phyloP scores from a whole-genome alignment of 164 flowering plant genomes.

The Umbellularia californica region DNA sequence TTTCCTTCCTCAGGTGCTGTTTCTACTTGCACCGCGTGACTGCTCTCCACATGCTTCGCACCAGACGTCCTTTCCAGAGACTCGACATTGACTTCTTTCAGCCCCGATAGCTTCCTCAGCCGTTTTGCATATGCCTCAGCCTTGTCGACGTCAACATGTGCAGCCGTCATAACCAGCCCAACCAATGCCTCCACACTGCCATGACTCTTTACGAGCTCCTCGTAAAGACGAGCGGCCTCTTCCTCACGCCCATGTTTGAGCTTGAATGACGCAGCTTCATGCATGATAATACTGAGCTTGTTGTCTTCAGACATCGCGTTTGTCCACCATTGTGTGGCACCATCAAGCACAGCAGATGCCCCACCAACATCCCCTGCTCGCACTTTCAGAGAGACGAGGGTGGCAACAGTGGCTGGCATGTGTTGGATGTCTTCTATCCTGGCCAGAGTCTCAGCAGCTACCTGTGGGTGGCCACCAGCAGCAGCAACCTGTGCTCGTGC shows the following conservation, averaged over 20 bases:
- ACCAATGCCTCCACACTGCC: conserved; percentile 68
- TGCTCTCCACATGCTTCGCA: conserved; percentile 53
- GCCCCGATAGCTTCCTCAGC: conserved; percentile 66
- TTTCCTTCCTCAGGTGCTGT: conserved; percentile 43
- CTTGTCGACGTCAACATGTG: conserved; percentile 65
- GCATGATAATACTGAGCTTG: conserved; percentile 58
- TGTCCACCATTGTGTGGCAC: conserved; percentile 79
- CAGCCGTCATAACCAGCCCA: conserved; percentile 77
- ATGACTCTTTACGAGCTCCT: conserved; percentile 73
- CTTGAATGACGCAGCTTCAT: conserved; percentile 85
- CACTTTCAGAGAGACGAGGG: conserved; percentile 75
- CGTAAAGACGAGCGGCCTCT: conserved; percentile 66
- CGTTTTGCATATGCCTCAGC: conserved; percentile 80
- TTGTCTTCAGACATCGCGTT: conserved; percentile 76
- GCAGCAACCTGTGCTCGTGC: conserved; percentile 93
- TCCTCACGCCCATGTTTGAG: conserved; percentile 75
- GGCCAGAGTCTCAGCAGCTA: conserved; percentile 79
- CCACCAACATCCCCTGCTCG: conserved; percentile 80
- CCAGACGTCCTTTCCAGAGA: conserved; percentile 83
- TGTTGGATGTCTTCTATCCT: conserved; percentile 79
- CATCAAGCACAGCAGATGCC: conserved; percentile 64
- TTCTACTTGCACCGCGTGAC: conserved; percentile 24
- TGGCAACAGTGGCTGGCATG: conserved; percentile 94
- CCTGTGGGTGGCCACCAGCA: conserved; percentile 66
- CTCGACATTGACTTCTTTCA: conserved; percentile 69